Evolutionary conservation across 179 eudicot genomes (phyloP).

Genomic region (Dionaea muscipula): DNA sequence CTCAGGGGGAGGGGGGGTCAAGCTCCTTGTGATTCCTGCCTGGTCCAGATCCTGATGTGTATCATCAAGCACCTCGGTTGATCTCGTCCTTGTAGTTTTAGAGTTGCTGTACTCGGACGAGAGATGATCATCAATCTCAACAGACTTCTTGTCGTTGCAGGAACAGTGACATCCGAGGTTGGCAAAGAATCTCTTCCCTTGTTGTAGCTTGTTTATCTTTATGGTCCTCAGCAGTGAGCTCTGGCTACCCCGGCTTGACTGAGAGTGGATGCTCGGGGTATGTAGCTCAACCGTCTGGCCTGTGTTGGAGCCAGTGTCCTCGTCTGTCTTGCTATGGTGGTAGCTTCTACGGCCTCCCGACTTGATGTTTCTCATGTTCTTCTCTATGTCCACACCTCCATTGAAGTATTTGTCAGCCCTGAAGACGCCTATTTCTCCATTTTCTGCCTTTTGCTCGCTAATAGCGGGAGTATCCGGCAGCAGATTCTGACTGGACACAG

Average conservation of each 20-base stretch:
- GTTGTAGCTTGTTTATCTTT: slow-evolving; percentile 15
- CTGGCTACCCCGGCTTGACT: slow-evolving; percentile 56
- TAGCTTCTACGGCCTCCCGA: neutral
- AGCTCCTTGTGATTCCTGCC: slow-evolving; percentile 14
- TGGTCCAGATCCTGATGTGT: slow-evolving; percentile 16
- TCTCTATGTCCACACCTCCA: slow-evolving; percentile 17
- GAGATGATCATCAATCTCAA: slow-evolving; percentile 22
- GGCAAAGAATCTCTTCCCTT: slow-evolving; percentile 28
- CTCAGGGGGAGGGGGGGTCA: slow-evolving; percentile 24
- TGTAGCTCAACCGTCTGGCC: slow-evolving; percentile 14
- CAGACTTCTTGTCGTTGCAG: slow-evolving; percentile 39
- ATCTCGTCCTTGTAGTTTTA: slow-evolving; percentile 11
- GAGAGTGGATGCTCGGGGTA: slow-evolving; percentile 48
- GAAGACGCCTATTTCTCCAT: slow-evolving; percentile 61
- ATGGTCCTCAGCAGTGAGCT: slow-evolving; percentile 26
- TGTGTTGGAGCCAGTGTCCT: neutral
- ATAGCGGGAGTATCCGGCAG: slow-evolving; percentile 6
- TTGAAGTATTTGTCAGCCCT: slow-evolving; percentile 73
- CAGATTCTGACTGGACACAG: slow-evolving; percentile 16
- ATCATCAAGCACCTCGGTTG: slow-evolving; percentile 38
- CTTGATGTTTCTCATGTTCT: slow-evolving; percentile 7
- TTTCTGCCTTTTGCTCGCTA: slow-evolving; percentile 15
- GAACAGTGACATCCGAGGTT: slow-evolving; percentile 36
- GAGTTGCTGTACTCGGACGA: slow-evolving; percentile 1
- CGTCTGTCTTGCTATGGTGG: slow-evolving; percentile 10